phyloP scores from a whole-genome alignment of 2,329 filamentous ascomycete genomes.

The Tricladium varicosporioides region DNA sequence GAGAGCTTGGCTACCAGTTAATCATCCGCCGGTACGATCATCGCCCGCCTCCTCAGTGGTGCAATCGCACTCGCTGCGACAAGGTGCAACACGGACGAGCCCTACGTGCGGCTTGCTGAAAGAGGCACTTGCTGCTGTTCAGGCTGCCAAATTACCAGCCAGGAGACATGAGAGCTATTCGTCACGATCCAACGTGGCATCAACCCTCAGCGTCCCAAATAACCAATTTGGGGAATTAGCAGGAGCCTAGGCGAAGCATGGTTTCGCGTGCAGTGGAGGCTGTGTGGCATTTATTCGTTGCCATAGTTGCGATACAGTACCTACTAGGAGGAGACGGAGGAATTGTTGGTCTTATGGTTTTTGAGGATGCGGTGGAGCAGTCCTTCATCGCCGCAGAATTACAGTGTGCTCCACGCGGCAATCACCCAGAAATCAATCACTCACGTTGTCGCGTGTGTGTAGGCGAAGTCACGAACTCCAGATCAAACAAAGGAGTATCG shows the following conservation, averaged over 20 bases:
- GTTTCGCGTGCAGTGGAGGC: background rate
- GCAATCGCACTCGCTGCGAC: background rate
- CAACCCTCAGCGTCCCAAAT: slow-evolving; percentile 6
- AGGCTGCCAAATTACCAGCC: slow-evolving; percentile 20
- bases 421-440: background rate
- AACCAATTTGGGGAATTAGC: background rate
- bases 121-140: background rate
- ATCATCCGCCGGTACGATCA: slow-evolving; percentile 2
- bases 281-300: background rate
- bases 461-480: background rate
- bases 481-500: background rate
- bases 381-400: background rate
- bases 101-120: slow-evolving; percentile 14
- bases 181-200: slow-evolving; percentile 11
- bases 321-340: background rate
- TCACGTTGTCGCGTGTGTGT: background rate
- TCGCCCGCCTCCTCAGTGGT: slow-evolving; percentile 6
- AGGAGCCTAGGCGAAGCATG: background rate
- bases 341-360: background rate
- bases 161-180: background rate
- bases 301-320: background rate
- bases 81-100: background rate
- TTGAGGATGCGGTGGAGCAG: background rate
- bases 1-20: slow-evolving; percentile 6
- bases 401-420: background rate